Conservation (phyloP, 108 stramenopile genomes). For the Parietichytrium sp. region DNA sequence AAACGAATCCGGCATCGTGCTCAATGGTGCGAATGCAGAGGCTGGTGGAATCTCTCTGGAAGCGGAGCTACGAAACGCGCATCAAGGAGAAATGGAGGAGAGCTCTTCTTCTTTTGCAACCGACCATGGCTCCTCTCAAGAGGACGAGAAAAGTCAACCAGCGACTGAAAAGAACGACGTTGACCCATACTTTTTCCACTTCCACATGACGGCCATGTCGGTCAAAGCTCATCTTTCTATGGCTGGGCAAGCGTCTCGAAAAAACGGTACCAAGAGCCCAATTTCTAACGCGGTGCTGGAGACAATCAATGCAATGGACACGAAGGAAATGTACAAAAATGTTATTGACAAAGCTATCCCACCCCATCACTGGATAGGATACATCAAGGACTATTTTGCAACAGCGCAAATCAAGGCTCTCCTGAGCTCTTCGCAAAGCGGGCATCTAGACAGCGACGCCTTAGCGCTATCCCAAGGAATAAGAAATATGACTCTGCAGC, state of each 20-base stretch:
- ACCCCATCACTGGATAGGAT: conserved; percentile 37
- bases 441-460: no score
- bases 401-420: neutral
- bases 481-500: no score
- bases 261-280: neutral
- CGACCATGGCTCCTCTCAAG: no score
- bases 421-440: no score
- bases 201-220: conserved; percentile 20
- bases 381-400: neutral
- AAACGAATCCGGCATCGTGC: no score
- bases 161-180: neutral
- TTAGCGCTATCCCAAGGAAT: no score
- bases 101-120: no score
- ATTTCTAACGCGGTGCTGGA: conserved; percentile 3
- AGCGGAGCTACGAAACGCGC: no score
- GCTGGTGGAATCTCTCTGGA: no score
- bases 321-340: conserved; percentile 12
- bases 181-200: neutral
- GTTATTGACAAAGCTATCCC: neutral
- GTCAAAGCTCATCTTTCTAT: neutral
- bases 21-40: no score
- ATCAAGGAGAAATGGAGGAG: no score
- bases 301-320: conserved; percentile 34
- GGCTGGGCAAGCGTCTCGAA: neutral
- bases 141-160: no score